A percentile compares a stretch with the other conserved stretches of the same genome.
phyloP scores from a whole-genome alignment of 345 rosid species.

The Citrus unshiu region DNA sequence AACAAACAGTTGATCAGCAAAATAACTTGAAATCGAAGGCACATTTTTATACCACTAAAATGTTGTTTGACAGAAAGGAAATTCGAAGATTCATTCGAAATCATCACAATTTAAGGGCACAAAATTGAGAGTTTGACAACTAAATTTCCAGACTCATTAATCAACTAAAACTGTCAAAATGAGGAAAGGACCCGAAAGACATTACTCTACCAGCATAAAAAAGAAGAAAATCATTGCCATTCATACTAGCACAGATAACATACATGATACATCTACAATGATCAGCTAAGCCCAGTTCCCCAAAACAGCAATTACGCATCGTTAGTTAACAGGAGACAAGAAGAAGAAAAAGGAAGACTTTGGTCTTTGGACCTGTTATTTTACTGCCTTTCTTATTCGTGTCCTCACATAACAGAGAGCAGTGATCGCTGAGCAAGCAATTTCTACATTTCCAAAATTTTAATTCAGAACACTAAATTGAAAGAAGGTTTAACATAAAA shows the following conservation, averaged over 20 bases:
- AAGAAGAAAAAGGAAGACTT: neutral
- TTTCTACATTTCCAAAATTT: neutral
- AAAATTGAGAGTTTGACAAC: neutral
- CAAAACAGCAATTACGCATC: neutral
- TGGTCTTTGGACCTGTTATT: neutral
- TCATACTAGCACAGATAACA: neutral
- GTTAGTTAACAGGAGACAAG: neutral
- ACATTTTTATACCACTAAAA: neutral
- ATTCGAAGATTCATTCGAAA: neutral
- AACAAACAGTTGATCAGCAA: neutral
- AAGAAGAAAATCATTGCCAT: neutral
- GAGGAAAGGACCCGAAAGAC: neutral
- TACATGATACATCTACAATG: neutral
- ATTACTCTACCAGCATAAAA: neutral
- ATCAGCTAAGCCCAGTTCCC: neutral
- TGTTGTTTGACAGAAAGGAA: neutral
- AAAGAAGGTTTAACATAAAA: neutral
- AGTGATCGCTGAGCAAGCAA: neutral
- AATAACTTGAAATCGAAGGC: neutral
- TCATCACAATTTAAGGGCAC: neutral
- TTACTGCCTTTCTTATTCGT: neutral
- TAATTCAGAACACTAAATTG: neutral
- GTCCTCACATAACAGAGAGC: neutral
- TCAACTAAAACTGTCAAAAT: neutral
- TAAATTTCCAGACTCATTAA: neutral